Percentiles rank a stretch among this genome's conserved stretches.
These are phyloP conservation scores for Thraustochytrium striatum DNA, from an alignment of 352 stramenopile species.

Conservation along the genomic window DNA sequence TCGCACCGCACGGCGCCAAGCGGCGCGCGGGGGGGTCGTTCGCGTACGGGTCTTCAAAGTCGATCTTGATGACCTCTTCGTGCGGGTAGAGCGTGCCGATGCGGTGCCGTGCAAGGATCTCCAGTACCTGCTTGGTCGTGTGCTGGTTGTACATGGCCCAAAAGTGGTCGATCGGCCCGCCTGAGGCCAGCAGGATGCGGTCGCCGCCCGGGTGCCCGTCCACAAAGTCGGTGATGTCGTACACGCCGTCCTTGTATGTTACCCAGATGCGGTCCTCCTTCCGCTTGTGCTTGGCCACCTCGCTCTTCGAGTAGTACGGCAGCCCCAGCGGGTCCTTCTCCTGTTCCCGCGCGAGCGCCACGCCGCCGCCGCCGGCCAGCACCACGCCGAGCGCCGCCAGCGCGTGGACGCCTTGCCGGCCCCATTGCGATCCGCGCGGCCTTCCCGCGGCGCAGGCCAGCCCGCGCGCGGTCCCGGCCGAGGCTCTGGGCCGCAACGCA, in stretches of 20 bases:
- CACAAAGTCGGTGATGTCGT: slow-evolving; percentile 46
- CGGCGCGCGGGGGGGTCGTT: slow-evolving; percentile 81
- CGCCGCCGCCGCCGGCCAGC: too few relatives aligned
- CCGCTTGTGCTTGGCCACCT: slow-evolving; percentile 53
- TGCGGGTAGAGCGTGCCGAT: slow-evolving; percentile 80
- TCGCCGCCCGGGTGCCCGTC: slow-evolving; percentile 35
- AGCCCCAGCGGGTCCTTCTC: slow-evolving; percentile 28
- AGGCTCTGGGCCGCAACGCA: too few relatives aligned
- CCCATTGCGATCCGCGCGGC: too few relatives aligned
- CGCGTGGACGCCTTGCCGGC: too few relatives aligned
- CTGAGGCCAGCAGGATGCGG: slow-evolving; percentile 35
- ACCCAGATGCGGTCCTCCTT: slow-evolving; percentile 80
- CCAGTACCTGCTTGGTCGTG: slow-evolving; percentile 81
- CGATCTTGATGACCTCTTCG: slow-evolving; percentile 56
- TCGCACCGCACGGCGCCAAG: slow-evolving; percentile 76
- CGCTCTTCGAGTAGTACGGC: slow-evolving; percentile 25
- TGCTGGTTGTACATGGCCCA: slow-evolving; percentile 95
- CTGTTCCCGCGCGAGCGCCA: too few relatives aligned
- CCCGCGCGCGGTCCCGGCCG: too few relatives aligned
- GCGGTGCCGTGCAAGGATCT: slow-evolving; percentile 80
- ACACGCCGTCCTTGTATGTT: slow-evolving; percentile 74
- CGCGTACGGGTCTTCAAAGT: slow-evolving; percentile 76
- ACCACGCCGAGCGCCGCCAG: too few relatives aligned
- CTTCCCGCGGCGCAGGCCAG: too few relatives aligned
- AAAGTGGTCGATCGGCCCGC: slow-evolving; percentile 76